These are phyloP conservation scores for Sugiyamaella japonica DNA, from an alignment of 1,139 yeast species.

Conservation along the genomic window DNA sequence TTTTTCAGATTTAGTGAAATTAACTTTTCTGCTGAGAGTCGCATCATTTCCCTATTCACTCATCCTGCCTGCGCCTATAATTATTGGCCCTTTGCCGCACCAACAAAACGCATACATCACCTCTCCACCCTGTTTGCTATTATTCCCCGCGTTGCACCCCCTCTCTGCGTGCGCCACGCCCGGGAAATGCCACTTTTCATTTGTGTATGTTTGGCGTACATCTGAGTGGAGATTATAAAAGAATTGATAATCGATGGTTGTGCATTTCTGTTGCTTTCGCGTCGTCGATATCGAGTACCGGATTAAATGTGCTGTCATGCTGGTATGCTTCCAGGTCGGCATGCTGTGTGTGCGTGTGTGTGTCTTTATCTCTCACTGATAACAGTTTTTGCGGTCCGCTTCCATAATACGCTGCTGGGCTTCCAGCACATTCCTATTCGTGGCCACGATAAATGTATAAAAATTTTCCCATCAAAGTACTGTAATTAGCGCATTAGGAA, in stretches of 20 bases:
- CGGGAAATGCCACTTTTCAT: too few species aligned
- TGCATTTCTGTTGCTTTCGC: too few species aligned
- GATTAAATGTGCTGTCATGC: too few species aligned
- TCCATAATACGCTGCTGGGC: neutral
- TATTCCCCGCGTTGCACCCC: neutral
- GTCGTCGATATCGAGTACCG: too few species aligned
- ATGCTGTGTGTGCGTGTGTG: too few species aligned
- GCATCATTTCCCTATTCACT: slow-evolving; percentile 15
- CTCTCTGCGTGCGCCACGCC: neutral
- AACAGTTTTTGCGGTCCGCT: neutral
- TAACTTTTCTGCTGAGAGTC: slow-evolving; percentile 13
- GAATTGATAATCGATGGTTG: too few species aligned
- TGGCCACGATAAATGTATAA: slow-evolving; percentile 3
- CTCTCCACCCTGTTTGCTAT: neutral
- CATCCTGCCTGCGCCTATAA: neutral
- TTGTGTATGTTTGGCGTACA: too few species aligned
- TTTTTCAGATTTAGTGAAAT: slow-evolving; percentile 14
- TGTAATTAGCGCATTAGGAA: slow-evolving; percentile 8
- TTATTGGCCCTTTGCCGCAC: slow-evolving; percentile 9
- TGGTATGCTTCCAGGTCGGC: too few species aligned
- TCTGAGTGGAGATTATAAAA: too few species aligned
- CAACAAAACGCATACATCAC: neutral
- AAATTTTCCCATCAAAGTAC: neutral
- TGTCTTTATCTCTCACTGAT: too few species aligned
- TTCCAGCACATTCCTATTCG: neutral